Evolutionary conservation across 169 alveolate genomes (phyloP).

Genomic region (Plasmodium berghei): DNA sequence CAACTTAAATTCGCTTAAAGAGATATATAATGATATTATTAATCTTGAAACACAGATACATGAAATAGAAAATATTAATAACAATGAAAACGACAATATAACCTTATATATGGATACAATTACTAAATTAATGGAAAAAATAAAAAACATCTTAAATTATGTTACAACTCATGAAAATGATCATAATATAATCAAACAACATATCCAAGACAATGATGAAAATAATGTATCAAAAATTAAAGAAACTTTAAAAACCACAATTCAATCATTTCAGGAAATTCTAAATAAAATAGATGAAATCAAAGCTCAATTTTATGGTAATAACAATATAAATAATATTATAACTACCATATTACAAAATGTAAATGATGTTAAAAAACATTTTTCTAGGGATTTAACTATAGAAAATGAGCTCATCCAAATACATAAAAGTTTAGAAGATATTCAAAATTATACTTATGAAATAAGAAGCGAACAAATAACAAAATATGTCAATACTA

Average conservation of each 20-base stretch:
- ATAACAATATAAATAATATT: background rate
- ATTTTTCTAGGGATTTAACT: background rate
- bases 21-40: background rate
- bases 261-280: background rate
- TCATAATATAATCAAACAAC: background rate
- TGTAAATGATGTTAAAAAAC: background rate
- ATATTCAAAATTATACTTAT: too few species aligned
- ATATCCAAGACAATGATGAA: too few species aligned
- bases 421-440: too few species aligned
- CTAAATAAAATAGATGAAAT: background rate
- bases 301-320: background rate
- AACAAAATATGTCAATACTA: too few species aligned
- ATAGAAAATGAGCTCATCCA: too few species aligned
- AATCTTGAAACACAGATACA: background rate
- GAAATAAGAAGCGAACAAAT: too few species aligned
- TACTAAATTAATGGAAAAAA: background rate
- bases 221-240: too few species aligned
- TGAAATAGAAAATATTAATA: background rate
- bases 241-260: background rate
- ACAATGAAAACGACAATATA: background rate
- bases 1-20: background rate
- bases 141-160: background rate
- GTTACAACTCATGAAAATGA: background rate
- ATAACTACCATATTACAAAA: background rate
- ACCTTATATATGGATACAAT: background rate